phyloP scores from a whole-genome alignment of 495 filamentous ascomycete species.

The Chlorociboria aeruginascens region DNA sequence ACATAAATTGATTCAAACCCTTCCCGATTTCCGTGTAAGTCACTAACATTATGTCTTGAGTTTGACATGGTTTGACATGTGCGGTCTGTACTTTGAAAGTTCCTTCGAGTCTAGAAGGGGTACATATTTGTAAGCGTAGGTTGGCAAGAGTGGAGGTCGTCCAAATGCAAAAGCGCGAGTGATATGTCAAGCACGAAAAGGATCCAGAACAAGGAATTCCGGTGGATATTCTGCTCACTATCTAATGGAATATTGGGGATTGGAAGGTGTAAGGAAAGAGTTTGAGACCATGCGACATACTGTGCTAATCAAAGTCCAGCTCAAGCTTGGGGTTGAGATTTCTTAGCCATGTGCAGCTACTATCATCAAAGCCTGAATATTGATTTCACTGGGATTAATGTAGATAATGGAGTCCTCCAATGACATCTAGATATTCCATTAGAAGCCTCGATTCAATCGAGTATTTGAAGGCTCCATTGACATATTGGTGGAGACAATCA shows the following conservation, averaged over 20 bases:
- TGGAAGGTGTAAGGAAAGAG: slow-evolving; percentile 15
- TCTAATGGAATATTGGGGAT: neutral
- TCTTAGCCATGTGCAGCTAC: slow-evolving; percentile 19
- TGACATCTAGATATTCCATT: slow-evolving; percentile 13
- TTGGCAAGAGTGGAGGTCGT: slow-evolving; percentile 16
- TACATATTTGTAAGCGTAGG: slow-evolving; percentile 10
- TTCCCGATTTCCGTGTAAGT: neutral
- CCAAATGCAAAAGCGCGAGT: slow-evolving; percentile 21
- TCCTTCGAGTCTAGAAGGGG: slow-evolving; percentile 10
- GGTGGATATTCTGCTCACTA: slow-evolving; percentile 5
- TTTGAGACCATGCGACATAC: slow-evolving; percentile 21
- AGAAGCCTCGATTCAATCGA: neutral
- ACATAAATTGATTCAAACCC: slow-evolving; percentile 1
- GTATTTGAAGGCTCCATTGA: neutral
- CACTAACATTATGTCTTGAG: neutral
- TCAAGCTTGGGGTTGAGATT: slow-evolving; percentile 20
- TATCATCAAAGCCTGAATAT: slow-evolving; percentile 18
- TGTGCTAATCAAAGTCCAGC: slow-evolving; percentile 21
- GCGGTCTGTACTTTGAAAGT: slow-evolving; percentile 1
- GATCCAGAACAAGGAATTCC: slow-evolving; percentile 21
- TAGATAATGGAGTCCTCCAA: slow-evolving; percentile 17
- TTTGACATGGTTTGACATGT: neutral
- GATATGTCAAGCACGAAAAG: slow-evolving; percentile 19
- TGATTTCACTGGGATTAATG: slow-evolving; percentile 15
- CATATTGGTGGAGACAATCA: neutral